Conservation (phyloP, 1,284 basidiomycete species). For the Austropuccinia psidii region DNA sequence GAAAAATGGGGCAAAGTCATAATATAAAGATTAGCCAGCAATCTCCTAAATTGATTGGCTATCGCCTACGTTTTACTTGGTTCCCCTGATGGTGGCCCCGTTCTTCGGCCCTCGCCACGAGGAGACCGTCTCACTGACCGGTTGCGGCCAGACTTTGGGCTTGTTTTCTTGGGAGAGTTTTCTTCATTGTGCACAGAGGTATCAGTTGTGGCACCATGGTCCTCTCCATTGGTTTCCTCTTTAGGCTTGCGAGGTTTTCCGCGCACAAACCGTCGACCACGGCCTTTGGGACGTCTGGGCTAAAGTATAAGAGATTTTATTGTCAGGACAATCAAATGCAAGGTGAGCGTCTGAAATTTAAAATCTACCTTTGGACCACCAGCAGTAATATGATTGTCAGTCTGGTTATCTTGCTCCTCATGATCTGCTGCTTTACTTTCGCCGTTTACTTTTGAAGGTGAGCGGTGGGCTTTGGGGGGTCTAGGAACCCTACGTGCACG, state of each 20-base stretch:
- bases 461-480: constrained; percentile 36
- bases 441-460: constrained; percentile 30
- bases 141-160: neutral
- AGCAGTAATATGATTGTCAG: neutral
- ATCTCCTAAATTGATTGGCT: too few species aligned
- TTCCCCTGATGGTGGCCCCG: constrained; percentile 9
- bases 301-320: constrained; percentile 52
- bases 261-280: constrained; percentile 46
- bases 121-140: neutral
- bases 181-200: neutral
- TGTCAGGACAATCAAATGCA: neutral
- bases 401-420: neutral
- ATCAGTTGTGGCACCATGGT: constrained; percentile 41
- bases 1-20: too few species aligned
- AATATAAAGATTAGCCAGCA: too few species aligned
- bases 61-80: constrained; percentile 27
- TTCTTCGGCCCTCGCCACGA: neutral
- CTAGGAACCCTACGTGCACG: constrained; percentile 38
- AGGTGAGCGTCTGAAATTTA: constrained; percentile 37
- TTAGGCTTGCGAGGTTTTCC: constrained; percentile 57
- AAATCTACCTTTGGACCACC: constrained; percentile 1
- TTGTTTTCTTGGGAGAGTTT: neutral
- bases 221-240: constrained; percentile 68
- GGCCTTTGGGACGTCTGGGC: constrained; percentile 69
- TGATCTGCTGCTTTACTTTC: constrained; percentile 53